Conservation (phyloP, 345 rosid species). For the Linum lewisii region DNA sequence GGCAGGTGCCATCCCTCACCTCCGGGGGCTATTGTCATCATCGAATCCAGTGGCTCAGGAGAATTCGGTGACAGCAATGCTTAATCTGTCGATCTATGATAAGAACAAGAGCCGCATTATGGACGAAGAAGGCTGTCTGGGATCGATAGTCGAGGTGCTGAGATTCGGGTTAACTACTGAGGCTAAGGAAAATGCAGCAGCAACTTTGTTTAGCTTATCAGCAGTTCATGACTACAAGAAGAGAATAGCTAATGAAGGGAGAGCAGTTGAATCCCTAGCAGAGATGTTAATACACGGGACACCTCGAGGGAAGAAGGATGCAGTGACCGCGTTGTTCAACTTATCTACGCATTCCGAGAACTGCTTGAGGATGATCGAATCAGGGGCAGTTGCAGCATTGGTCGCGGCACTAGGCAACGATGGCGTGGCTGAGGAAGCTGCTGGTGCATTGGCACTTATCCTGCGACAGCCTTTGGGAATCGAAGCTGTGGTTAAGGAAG, state of each 20-base stretch:
- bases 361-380: constrained; percentile 65
- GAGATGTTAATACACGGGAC: constrained; percentile 62
- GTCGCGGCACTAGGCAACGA: constrained; percentile 61
- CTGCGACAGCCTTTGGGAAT: constrained; percentile 77
- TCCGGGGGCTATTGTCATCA: constrained; percentile 50
- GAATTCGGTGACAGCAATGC: constrained; percentile 88
- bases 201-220: constrained; percentile 83
- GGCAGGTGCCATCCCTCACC: constrained; percentile 83
- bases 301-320: constrained; percentile 85
- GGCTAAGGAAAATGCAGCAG: constrained; percentile 91
- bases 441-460: constrained; percentile 76
- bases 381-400: constrained; percentile 64
- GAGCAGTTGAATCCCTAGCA: constrained; percentile 69
- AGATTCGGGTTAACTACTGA: constrained; percentile 66
- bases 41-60: constrained; percentile 60
- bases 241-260: constrained; percentile 55
- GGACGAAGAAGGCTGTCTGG: constrained; percentile 72
- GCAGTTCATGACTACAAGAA: constrained; percentile 89
- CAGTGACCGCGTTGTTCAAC: constrained; percentile 82
- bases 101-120: constrained; percentile 75
- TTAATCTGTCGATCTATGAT: constrained; percentile 75
- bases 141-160: constrained; percentile 59
- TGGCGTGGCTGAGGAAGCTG: constrained; percentile 88
- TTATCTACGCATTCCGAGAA: constrained; percentile 77
- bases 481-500: constrained; percentile 69